These are phyloP conservation scores for Fraxinus anomala DNA, from an alignment of 257 asterid genomes.

Conservation along the genomic window DNA sequence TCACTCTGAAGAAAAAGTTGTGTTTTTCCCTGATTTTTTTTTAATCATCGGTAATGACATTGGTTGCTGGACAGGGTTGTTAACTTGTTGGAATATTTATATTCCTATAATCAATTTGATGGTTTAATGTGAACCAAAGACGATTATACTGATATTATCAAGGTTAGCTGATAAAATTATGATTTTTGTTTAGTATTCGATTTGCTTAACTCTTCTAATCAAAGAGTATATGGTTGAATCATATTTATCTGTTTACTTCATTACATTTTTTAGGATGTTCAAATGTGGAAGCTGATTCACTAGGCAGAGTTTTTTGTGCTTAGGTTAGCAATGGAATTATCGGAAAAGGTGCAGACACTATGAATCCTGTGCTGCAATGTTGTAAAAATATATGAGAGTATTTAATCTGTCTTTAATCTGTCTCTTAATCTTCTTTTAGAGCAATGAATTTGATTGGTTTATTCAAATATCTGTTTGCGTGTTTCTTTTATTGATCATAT, in stretches of 20 bases:
- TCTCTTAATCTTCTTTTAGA: not conserved
- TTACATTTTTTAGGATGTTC: constrained; percentile 30
- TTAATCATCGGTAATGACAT: not conserved
- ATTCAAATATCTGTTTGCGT: not conserved
- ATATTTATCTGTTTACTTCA: not conserved
- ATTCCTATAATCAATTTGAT: constrained; percentile 1
- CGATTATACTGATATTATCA: constrained; percentile 17
- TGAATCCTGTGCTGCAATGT: constrained; percentile 70
- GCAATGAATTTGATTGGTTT: not conserved
- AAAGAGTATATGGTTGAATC: not conserved
- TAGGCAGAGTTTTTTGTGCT: constrained; percentile 48
- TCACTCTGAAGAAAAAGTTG: constrained; percentile 58
- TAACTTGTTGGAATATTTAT: not conserved
- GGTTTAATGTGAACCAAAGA: not conserved
- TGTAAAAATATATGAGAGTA: constrained; percentile 66
- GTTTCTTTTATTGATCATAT: not conserved
- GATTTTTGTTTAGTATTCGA: not conserved
- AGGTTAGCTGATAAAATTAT: constrained; percentile 43
- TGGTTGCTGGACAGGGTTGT: constrained; percentile 10
- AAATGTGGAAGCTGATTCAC: constrained; percentile 26
- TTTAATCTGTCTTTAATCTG: not conserved
- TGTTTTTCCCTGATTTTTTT: not conserved
- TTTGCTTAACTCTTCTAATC: not conserved
- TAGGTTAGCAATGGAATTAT: constrained; percentile 73
- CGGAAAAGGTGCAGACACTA: constrained; percentile 68